These are phyloP conservation scores for Vaccinium corymbosum DNA, from an alignment of 148 eudicot species.

Conservation along the genomic window DNA sequence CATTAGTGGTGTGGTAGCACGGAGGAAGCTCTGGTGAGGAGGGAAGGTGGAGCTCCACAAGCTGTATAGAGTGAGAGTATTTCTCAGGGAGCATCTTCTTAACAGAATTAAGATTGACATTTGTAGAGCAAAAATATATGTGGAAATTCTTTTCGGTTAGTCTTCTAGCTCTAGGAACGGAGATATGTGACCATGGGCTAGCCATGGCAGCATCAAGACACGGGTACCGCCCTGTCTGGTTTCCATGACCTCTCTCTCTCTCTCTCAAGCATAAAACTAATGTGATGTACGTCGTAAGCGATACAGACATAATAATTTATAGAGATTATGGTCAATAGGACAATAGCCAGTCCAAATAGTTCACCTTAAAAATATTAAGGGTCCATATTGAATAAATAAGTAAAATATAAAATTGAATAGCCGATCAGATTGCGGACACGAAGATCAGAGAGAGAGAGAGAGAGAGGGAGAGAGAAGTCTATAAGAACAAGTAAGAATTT, in stretches of 20 bases:
- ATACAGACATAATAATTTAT: too few relatives aligned
- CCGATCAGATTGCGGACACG: too few relatives aligned
- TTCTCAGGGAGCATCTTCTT: neutral
- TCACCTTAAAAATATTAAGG: too few relatives aligned
- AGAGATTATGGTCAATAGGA: too few relatives aligned
- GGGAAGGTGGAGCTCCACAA: neutral
- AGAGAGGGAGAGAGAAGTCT: neutral
- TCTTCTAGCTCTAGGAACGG: conserved; percentile 11
- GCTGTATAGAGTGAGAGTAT: neutral
- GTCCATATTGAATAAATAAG: too few relatives aligned
- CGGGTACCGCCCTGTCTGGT: neutral
- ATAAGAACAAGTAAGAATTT: neutral
- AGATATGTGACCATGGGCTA: conserved; percentile 18
- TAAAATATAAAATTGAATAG: too few relatives aligned
- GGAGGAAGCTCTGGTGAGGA: conserved; percentile 16
- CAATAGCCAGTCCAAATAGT: too few relatives aligned
- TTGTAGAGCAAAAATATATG: conserved; percentile 8
- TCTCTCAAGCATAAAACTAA: too few relatives aligned
- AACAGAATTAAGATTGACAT: neutral
- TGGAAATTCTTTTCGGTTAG: neutral
- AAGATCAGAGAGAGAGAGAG: neutral
- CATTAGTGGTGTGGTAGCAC: conserved; percentile 29
- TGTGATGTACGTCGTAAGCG: too few relatives aligned
- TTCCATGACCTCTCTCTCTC: conserved; percentile 5
- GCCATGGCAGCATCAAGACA: conserved; percentile 19